Evolutionary conservation across 371 early-diverging fungal species (phyloP).

Genomic region (Mortierella sp.): DNA sequence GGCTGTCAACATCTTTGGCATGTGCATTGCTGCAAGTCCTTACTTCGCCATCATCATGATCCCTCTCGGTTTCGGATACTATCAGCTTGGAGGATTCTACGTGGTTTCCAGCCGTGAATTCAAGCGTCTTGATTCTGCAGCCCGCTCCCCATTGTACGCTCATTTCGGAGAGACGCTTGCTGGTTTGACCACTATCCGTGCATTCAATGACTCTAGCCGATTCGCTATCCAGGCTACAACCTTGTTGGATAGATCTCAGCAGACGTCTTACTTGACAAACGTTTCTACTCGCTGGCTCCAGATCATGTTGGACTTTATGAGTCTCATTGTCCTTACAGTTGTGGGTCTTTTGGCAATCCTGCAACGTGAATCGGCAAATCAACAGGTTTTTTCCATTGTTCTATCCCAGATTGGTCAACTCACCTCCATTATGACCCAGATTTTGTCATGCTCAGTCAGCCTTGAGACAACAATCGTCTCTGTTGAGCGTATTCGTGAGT

Average conservation of each 20-base stretch:
- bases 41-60: conserved; percentile 20
- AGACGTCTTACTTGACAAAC: conserved; percentile 18
- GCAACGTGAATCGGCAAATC: conserved; percentile 14
- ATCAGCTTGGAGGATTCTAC: conserved; percentile 63
- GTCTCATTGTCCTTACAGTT: conserved; percentile 10
- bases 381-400: conserved; percentile 8
- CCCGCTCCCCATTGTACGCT: conserved; percentile 63
- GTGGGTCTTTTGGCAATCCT: conserved; percentile 20
- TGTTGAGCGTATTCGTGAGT: conserved; percentile 59
- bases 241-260: conserved; percentile 19
- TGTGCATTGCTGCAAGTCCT: conserved; percentile 6
- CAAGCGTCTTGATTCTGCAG: conserved; percentile 65
- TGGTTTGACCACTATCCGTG: conserved; percentile 66
- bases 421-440: conserved; percentile 3
- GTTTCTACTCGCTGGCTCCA: conserved; percentile 16
- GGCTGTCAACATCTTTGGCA: conserved; percentile 3
- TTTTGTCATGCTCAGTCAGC: conserved; percentile 2
- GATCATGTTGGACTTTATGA: conserved; percentile 19
- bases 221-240: conserved; percentile 22
- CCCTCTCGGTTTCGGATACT: conserved; percentile 18
- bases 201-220: conserved; percentile 55
- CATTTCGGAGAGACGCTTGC: conserved; percentile 64
- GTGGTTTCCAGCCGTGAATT: conserved; percentile 64
- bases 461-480: conserved; percentile 58
- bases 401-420: conserved; percentile 21